Evolutionary conservation across 495 filamentous ascomycete species (phyloP).

Genomic region (Viridothelium virens): DNA sequence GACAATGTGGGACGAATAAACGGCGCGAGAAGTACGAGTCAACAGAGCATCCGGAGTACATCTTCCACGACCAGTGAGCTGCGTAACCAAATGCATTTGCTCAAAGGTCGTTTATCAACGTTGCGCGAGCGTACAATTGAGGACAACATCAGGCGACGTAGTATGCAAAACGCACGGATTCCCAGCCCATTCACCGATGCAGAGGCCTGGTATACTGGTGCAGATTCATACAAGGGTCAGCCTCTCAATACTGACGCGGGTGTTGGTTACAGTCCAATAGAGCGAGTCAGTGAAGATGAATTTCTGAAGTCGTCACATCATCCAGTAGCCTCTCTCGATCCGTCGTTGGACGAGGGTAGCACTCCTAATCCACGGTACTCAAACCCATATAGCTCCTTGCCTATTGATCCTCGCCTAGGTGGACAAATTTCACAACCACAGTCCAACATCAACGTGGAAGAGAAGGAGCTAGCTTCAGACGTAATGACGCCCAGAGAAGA

Average conservation of each 20-base stretch:
- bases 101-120: slow-evolving; percentile 83
- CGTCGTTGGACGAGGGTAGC: slow-evolving; percentile 1
- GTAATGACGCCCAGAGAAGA: slow-evolving; percentile 4
- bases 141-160: slow-evolving; percentile 74
- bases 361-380: slow-evolving; percentile 1
- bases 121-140: slow-evolving; percentile 74
- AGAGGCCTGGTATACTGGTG: slow-evolving; percentile 57
- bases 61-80: slow-evolving; percentile 49
- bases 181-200: slow-evolving; percentile 79
- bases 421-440: background rate
- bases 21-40: background rate
- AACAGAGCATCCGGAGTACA: slow-evolving; percentile 38
- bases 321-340: background rate
- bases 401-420: slow-evolving; percentile 1
- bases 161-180: slow-evolving; percentile 73
- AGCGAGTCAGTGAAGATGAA: background rate
- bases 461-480: slow-evolving; percentile 4
- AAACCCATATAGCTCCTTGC: slow-evolving; percentile 7
- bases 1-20: slow-evolving; percentile 13
- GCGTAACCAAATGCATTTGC: slow-evolving; percentile 85
- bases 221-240: slow-evolving; percentile 14
- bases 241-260: slow-evolving; percentile 35
- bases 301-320: background rate
- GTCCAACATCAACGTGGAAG: background rate
- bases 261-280: slow-evolving; percentile 19